Evolutionary conservation across 2,329 filamentous ascomycete species (phyloP).

Genomic region (Fusarium mexicanum): DNA sequence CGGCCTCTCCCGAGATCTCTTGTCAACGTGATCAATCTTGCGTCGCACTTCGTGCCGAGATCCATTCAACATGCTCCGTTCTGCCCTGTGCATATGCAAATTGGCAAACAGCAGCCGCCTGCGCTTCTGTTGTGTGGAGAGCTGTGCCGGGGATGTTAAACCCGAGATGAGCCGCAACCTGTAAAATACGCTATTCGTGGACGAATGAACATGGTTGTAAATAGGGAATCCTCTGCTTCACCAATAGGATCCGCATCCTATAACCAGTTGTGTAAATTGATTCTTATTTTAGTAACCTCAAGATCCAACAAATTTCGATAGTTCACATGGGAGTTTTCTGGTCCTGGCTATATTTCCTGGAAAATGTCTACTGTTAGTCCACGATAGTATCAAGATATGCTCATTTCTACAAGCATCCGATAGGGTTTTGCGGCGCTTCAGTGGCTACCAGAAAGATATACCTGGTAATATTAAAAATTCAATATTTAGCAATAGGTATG

Average conservation of each 20-base stretch:
- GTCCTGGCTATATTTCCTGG: neutral
- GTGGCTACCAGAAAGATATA: neutral
- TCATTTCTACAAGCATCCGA: neutral
- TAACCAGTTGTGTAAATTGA: neutral
- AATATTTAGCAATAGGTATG: too few species aligned
- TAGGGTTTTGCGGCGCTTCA: neutral
- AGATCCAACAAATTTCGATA: neutral
- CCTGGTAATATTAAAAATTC: neutral
- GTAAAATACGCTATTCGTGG: neutral
- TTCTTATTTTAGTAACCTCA: neutral
- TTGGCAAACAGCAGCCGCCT: neutral
- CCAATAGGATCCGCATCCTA: neutral
- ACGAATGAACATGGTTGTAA: neutral
- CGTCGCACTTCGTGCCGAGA: slow-evolving; percentile 20
- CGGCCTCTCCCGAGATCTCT: slow-evolving; percentile 28
- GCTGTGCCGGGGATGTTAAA: neutral
- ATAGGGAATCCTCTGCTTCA: neutral
- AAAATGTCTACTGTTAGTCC: neutral
- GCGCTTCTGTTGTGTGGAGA: neutral
- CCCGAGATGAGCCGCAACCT: slow-evolving; percentile 28
- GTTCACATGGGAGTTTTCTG: neutral
- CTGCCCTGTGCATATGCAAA: neutral
- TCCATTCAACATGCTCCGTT: neutral
- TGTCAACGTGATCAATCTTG: slow-evolving; percentile 24
- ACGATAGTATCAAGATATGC: neutral